Evolutionary conservation across 2,329 filamentous ascomycete genomes (phyloP), one percentile per base, ranked within the genome.

Genomic region (Ophiostoma pallidulum): DNA sequence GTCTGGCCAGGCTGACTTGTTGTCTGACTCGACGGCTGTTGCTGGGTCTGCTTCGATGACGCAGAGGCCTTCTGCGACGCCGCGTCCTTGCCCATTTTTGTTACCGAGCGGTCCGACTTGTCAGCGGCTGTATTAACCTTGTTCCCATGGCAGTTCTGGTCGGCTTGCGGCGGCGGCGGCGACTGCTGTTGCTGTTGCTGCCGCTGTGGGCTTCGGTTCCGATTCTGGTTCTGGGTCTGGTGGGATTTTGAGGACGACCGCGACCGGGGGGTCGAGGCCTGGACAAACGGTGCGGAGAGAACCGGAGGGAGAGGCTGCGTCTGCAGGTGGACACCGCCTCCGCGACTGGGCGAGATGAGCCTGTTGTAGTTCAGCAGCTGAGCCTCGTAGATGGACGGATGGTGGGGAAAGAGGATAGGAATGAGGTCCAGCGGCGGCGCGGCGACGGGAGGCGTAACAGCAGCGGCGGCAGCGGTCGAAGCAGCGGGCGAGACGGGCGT

Each of bases 351-450:
- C 45, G 77, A 75, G 55, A 82, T 72, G 60, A 82, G 75, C 59
- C 74, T 76, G 63, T 82, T 82, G 69, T 82, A 82, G 56, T 80
- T 73, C 44, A 77, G 70, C 48, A 83, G 72, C 63, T 80, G 77
- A 46, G 75, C 75, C 58, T 81, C 75, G 63, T 79, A 78, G 53
- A 75, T 66, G 36, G 71, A 75, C 32, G 71, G 75, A 54, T 80
- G 76, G 53, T 79, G 77, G 14, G 76, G 76, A 49, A 79, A 68
- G 56, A 79, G 65, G 53, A 78, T 70, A 31, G 77, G 77, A 24
- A 77, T 66, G 50, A 78, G 66, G 53, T 79, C 74, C 57, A 78
- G 26, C 48, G 63, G 63, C 37, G 62, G 24, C 52, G 57, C 54
- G 53, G 58, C 53, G 51, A 64, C 33, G 40, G 43, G 46, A 45